Base-by-base conservation (phyloP, 2,329 filamentous ascomycete species). In the Fusarium keratoplasticum region DNA sequence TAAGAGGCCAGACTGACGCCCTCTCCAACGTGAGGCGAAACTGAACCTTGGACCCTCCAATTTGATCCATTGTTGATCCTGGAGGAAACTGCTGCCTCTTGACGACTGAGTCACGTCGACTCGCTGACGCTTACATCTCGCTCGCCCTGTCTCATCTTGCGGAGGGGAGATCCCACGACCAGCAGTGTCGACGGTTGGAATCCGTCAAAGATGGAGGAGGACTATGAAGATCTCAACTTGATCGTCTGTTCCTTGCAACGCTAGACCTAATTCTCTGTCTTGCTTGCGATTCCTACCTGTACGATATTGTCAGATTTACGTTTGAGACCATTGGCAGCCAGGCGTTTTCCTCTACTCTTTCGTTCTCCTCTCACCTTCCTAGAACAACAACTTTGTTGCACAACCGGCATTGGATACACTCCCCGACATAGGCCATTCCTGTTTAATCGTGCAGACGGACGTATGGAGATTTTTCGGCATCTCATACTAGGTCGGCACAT, bases 381-480 rank as follows among this genome's bases (percentile, higher is more conserved):
- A 52, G 61, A 61, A 57, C 35, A 31, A 33, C 54, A 69, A 42
- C 58, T 50, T 25, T 52, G 10, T 52, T 52, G 18, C 47, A 52
- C 47, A 31, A 44, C 64, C 58, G 65, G 27, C 42, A 66, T 62
- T 60, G 50, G 33, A 66, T 52, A 54, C 60, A 31, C 40, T 63
- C 47, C 35, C 55, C 40, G 27, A 60, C 50, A 66, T 54, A 54
- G 27, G 47, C 47, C 47, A 54, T 54, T 36, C 54, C 35, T 63
- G 54, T 63, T 73, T 67, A 47, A 66, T 47, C 47, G 16, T 10
- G 29, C 52, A 36, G 44, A 69, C 72, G 72, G 72, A 29, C 50
- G 27, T 69, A 58, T 72, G 72, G 72, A 74, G 72, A 75, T 70
- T 64, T 55, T 70, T 74, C 72, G 72, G 72, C 66, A 73, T 74